These are phyloP conservation scores for Oropetium thomaeum DNA, from an alignment of 176 grass and related monocot genomes.

Conservation along the genomic window DNA sequence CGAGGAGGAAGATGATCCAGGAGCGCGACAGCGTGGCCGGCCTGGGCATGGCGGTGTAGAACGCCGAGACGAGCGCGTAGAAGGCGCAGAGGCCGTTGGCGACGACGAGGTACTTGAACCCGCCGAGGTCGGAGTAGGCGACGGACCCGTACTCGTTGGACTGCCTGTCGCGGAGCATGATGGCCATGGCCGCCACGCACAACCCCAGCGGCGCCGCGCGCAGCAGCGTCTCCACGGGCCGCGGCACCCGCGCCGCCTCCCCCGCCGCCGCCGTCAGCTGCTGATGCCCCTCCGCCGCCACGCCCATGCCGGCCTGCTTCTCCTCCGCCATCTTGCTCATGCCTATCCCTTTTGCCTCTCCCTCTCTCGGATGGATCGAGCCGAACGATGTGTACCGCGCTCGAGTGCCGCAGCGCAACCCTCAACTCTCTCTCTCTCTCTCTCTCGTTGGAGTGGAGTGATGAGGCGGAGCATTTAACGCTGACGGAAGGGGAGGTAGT, in stretches of 20 bases:
- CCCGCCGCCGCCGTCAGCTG: neutral
- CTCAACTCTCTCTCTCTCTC: neutral
- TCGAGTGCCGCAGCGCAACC: neutral
- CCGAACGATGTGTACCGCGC: no score
- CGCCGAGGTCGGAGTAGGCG: slow-evolving; percentile 78
- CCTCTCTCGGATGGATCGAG: neutral
- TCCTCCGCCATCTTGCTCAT: slow-evolving; percentile 51
- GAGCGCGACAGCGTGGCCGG: slow-evolving; percentile 48
- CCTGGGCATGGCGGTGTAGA: slow-evolving; percentile 63
- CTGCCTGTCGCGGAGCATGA: slow-evolving; percentile 80
- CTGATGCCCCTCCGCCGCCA: slow-evolving; percentile 42
- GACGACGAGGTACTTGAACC: slow-evolving; percentile 86
- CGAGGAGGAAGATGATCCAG: slow-evolving; percentile 85
- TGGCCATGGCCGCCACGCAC: slow-evolving; percentile 68
- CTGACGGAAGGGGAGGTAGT: slow-evolving; percentile 9
- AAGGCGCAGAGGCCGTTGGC: slow-evolving; percentile 81
- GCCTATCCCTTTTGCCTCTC: neutral
- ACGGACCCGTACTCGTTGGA: slow-evolving; percentile 74
- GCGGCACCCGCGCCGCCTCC: slow-evolving; percentile 22
- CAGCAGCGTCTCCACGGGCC: slow-evolving; percentile 68
- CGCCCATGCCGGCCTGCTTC: slow-evolving; percentile 16
- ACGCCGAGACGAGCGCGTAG: slow-evolving; percentile 71
- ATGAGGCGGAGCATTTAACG: slow-evolving; percentile 40
- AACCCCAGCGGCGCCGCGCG: slow-evolving; percentile 69
- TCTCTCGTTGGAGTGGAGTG: neutral